A percentile compares a stretch with the other conserved stretches of the same genome.
Conservation (phyloP, 306 rosid species). For the Quercus wislizeni region DNA sequence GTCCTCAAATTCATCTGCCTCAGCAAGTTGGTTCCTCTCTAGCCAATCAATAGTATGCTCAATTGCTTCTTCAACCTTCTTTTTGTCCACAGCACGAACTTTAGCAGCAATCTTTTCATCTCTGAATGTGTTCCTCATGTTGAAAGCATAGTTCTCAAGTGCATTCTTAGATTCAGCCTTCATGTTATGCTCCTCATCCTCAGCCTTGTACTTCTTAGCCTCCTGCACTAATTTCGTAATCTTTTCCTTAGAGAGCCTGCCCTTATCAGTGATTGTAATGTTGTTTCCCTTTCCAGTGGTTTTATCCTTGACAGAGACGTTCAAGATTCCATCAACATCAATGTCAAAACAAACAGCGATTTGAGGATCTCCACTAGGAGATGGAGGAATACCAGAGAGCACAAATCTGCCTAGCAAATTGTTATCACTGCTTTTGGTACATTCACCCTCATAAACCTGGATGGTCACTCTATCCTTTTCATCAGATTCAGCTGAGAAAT, state of each 20-base stretch:
- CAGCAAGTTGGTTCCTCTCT: conserved; percentile 46
- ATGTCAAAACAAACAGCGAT: conserved; percentile 39
- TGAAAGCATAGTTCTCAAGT: conserved; percentile 44
- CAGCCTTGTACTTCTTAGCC: conserved; percentile 45
- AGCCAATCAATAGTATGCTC: conserved; percentile 47
- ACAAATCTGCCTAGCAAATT: conserved; percentile 49
- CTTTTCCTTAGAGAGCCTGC: conserved; percentile 45
- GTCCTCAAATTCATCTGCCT: conserved; percentile 44
- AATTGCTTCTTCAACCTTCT: conserved; percentile 52
- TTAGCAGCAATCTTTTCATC: conserved; percentile 49
- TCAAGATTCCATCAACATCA: conserved; percentile 44
- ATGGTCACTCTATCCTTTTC: conserved; percentile 29
- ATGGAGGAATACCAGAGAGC: conserved; percentile 46
- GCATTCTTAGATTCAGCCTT: conserved; percentile 48
- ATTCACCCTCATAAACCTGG: conserved; percentile 53
- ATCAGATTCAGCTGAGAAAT: conserved; percentile 40
- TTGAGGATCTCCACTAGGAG: conserved; percentile 48
- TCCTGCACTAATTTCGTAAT: conserved; percentile 50
- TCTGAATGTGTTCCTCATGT: conserved; percentile 51
- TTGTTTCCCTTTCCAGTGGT: conserved; percentile 45
- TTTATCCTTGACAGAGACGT: conserved; percentile 51
- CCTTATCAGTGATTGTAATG: conserved; percentile 53
- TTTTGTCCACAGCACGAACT: conserved; percentile 42
- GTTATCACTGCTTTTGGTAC: conserved; percentile 44
- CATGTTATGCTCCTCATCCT: conserved; percentile 53